Evolutionary conservation across 2,329 filamentous ascomycete genomes (phyloP).

Genomic region (Mollisiaceae sp.): DNA sequence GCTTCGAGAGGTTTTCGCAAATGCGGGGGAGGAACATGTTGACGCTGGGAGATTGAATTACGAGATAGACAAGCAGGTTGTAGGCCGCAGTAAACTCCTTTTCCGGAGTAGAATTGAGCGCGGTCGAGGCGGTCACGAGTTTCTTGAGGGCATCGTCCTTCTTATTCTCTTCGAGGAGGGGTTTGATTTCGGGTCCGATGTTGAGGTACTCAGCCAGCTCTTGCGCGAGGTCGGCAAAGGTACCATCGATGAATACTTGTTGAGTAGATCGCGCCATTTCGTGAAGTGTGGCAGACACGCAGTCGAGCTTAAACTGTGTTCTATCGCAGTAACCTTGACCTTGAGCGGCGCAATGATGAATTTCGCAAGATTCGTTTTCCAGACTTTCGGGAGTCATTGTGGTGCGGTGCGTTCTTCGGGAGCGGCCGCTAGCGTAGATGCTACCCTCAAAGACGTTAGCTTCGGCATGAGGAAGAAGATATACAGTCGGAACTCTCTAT

Average conservation of each 20-base stretch:
- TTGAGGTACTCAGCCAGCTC: slow-evolving; percentile 97
- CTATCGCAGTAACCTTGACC: not conserved
- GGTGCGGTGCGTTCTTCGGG: not conserved
- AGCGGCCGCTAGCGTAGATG: slow-evolving; percentile 20
- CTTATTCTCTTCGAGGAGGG: slow-evolving; percentile 73
- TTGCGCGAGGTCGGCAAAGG: slow-evolving; percentile 88
- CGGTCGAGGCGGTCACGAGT: slow-evolving; percentile 78
- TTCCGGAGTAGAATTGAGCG: slow-evolving; percentile 85
- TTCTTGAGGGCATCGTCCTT: slow-evolving; percentile 87
- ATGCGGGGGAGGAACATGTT: slow-evolving; percentile 86
- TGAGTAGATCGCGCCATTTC: slow-evolving; percentile 39
- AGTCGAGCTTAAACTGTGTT: not conserved
- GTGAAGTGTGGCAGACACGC: not conserved
- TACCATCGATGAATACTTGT: slow-evolving; percentile 82
- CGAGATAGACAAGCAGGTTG: slow-evolving; percentile 94
- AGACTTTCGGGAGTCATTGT: not conserved
- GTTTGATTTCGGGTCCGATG: slow-evolving; percentile 70
- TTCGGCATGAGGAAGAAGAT: too few species aligned
- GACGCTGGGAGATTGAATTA: slow-evolving; percentile 82
- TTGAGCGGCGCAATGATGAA: slow-evolving; percentile 11
- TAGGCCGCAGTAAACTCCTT: slow-evolving; percentile 96
- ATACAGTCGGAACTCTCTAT: too few species aligned
- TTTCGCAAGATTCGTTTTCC: not conserved
- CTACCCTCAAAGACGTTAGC: not conserved
- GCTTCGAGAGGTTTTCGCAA: slow-evolving; percentile 87